Conservation (phyloP, 768 basidiomycete genomes). For the Tylopilus intermedius region DNA sequence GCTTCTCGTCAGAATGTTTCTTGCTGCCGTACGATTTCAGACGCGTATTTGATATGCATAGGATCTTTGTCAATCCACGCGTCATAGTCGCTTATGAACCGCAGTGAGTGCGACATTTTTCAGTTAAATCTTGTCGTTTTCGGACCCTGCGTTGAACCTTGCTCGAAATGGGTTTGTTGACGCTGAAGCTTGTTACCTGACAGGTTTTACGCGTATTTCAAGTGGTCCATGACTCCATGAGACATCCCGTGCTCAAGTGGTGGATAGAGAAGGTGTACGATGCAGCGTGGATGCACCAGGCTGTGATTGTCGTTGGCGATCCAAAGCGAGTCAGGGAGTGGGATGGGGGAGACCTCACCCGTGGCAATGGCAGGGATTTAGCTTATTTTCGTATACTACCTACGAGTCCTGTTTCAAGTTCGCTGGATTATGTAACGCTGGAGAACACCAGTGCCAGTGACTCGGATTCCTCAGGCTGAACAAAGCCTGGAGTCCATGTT, state of each 20-base stretch:
- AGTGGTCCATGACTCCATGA: constrained; percentile 35
- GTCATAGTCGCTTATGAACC: constrained; percentile 36
- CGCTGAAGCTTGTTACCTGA: constrained; percentile 2
- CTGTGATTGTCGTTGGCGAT: constrained; percentile 36
- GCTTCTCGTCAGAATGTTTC: constrained; percentile 36
- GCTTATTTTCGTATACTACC: too few species aligned
- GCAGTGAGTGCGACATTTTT: constrained; percentile 19
- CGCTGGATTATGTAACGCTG: too few species aligned
- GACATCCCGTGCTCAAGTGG: constrained; percentile 38
- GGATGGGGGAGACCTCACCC: constrained; percentile 23
- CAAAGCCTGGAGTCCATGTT: too few species aligned
- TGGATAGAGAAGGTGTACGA: constrained; percentile 36
- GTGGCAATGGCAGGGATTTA: not conserved
- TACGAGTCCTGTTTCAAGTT: too few species aligned
- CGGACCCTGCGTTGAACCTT: not conserved
- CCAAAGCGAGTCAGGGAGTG: constrained; percentile 14
- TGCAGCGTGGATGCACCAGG: constrained; percentile 36
- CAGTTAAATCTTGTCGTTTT: not conserved
- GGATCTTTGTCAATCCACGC: constrained; percentile 36
- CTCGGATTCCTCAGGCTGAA: too few species aligned
- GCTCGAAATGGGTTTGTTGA: not conserved
- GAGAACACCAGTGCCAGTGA: too few species aligned
- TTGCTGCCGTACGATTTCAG: constrained; percentile 40
- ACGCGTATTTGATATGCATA: constrained; percentile 34
- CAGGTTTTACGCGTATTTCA: constrained; percentile 32